Percentiles rank a stretch among this genome's conserved stretches.
These are phyloP conservation scores for Leccinum ochraceum DNA, from an alignment of 768 basidiomycete species.

Conservation along the genomic window DNA sequence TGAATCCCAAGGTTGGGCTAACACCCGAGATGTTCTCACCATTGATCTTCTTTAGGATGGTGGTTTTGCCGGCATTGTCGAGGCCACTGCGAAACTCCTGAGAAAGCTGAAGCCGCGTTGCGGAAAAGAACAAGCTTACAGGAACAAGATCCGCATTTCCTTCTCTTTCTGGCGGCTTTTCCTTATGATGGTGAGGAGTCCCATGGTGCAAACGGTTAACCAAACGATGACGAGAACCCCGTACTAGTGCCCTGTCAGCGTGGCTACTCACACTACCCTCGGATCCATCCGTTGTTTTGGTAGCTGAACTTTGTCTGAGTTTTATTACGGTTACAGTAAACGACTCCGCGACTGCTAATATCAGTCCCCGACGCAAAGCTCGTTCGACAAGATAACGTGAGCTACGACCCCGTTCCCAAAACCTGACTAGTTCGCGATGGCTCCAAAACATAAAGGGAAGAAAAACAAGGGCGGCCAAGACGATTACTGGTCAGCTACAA, in stretches of 20 bases:
- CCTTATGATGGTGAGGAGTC: constrained; percentile 93
- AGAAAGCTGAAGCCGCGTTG: constrained; percentile 12
- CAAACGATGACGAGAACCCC: neutral
- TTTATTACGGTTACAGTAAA: neutral
- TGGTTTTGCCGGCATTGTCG: constrained; percentile 99
- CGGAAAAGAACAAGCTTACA: constrained; percentile 48
- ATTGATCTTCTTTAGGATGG: constrained; percentile 93
- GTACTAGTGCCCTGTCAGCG: neutral
- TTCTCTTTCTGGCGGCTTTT: constrained; percentile 95
- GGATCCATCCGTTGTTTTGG: neutral
- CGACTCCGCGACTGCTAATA: constrained; percentile 1
- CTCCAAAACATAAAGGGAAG: constrained; percentile 81
- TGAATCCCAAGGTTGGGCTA: constrained; percentile 96
- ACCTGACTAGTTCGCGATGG: constrained; percentile 21
- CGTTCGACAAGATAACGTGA: constrained; percentile 20
- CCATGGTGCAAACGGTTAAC: constrained; percentile 51
- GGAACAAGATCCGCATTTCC: constrained; percentile 95
- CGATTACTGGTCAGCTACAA: constrained; percentile 63
- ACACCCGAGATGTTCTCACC: constrained; percentile 87
- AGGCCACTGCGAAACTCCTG: constrained; percentile 65
- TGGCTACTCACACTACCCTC: neutral
- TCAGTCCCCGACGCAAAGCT: constrained; percentile 14
- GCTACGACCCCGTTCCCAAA: neutral
- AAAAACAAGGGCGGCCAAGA: constrained; percentile 83
- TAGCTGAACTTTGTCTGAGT: neutral